Base-by-base conservation (phyloP, 1,284 basidiomycete species). In the Ustilago bromivora region DNA sequence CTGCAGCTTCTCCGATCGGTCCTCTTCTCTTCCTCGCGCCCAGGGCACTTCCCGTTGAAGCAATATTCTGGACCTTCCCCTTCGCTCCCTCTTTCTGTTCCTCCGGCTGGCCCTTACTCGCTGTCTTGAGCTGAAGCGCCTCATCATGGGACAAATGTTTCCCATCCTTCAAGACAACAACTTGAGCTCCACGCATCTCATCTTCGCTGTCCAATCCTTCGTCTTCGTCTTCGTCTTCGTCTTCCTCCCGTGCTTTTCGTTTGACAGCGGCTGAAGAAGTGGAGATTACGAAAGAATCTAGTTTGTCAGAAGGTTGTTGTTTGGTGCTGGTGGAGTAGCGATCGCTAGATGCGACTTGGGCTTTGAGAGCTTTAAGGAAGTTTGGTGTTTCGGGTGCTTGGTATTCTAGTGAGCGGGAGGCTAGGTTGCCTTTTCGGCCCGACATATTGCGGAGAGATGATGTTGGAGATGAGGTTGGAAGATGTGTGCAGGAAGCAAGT, bases 121-220 rank as follows among this genome's bases (percentile, higher is more conserved):
- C 11, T 32, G 23, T 28, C 49, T 59, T 73, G 10, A 61, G 1
- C 9, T 11, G 36, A 17, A 58, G n/a, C 19, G 71, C 78, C 32
- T 84, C 63, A 12, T 81, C 76, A 2, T 53, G 56, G 3, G 69
- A 71, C 4, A 84, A 54, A 52, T 83, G 82, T 49, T 77, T 81
- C 6, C 80, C 76, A 35, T 81, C 73, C 17, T 81, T 80, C 2
- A 84, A 51, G 5, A 84, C 78, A 23, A 84, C 82, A 4, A 84
- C 69, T 63, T 81, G 79, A 2, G 82, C 82, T 5, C 75, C 74
- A 9, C 54, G 56, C 35, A 76, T 43, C 12, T 82, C 82, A 23
- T 79, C 71, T 6, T 79, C 78, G 49, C 67, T 61, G 12, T 75
- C 76, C 10, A 62, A 47, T 0, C 23, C 66, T n/a, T 51, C 43